Conservation (phyloP, 768 basidiomycete species). For the Zangia roseola region DNA sequence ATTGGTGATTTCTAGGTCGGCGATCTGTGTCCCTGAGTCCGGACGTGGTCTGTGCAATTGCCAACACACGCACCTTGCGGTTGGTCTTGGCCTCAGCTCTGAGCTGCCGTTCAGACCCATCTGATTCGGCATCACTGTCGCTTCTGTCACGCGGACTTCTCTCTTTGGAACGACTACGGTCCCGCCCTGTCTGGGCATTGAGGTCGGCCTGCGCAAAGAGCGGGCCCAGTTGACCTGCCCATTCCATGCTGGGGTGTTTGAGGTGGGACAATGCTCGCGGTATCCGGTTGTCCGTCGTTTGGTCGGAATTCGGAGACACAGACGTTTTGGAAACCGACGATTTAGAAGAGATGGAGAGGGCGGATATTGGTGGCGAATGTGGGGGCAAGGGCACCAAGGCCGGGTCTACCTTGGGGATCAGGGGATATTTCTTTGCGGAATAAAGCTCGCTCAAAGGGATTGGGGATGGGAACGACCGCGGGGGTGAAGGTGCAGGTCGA, state of each 20-base stretch:
- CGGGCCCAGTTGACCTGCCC: slow-evolving; percentile 11
- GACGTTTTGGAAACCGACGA: slow-evolving; percentile 64
- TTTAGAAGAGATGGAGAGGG: slow-evolving; percentile 75
- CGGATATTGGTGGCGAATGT: slow-evolving; percentile 69
- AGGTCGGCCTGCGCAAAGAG: slow-evolving; percentile 15
- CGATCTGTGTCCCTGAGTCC: slow-evolving; percentile 56
- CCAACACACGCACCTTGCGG: slow-evolving; percentile 58
- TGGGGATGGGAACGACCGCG: slow-evolving; percentile 32
- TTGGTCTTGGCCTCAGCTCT: slow-evolving; percentile 80
- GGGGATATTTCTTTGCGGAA: slow-evolving; percentile 12
- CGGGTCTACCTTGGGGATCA: slow-evolving; percentile 48
- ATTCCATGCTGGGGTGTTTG: slow-evolving; percentile 33
- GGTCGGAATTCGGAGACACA: slow-evolving; percentile 37
- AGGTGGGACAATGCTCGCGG: slow-evolving; percentile 45
- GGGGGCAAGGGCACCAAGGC: slow-evolving; percentile 59
- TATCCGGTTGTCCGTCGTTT: slow-evolving; percentile 37
- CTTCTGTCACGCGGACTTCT: slow-evolving; percentile 13
- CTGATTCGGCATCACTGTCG: slow-evolving; percentile 35
- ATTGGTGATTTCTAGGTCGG: slow-evolving; percentile 90
- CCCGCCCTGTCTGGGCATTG: slow-evolving; percentile 10
- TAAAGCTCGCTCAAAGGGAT: slow-evolving; percentile 24
- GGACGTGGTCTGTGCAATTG: background rate
- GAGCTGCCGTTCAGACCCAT: slow-evolving; percentile 49
- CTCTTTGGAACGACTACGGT: slow-evolving; percentile 24
- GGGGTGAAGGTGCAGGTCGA: slow-evolving; percentile 35